Conservation (phyloP, 345 rosid genomes). For the Gossypium turneri region DNA sequence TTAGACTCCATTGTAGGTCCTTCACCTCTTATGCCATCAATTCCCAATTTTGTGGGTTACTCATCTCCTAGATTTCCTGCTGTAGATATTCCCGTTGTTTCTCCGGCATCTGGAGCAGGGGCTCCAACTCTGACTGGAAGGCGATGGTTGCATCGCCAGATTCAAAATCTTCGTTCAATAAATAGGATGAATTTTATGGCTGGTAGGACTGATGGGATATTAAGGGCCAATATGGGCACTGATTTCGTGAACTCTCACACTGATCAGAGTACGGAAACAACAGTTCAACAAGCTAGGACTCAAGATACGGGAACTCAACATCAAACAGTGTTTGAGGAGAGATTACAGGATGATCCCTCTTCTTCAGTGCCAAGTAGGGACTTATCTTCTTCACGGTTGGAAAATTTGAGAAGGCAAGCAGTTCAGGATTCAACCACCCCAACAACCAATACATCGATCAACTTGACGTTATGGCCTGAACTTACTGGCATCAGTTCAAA, state of each 20-base stretch:
- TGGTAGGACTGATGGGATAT: neutral
- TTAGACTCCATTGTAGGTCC: neutral
- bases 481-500: conserved; percentile 32
- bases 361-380: conserved; percentile 39
- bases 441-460: conserved; percentile 28
- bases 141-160: neutral
- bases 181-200: neutral
- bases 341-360: conserved; percentile 33
- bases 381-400: conserved; percentile 31
- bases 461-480: conserved; percentile 53
- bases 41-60: neutral
- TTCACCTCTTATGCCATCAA: neutral
- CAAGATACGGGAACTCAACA: neutral
- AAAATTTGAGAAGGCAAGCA: conserved; percentile 42
- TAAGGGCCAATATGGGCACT: neutral
- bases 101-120: neutral
- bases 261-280: neutral
- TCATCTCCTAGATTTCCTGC: neutral
- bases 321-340: conserved; percentile 37
- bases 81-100: neutral
- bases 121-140: neutral
- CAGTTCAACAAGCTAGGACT: neutral
- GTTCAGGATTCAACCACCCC: conserved; percentile 28
- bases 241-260: neutral
- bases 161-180: neutral